These are phyloP conservation scores for Brasilioporus rufonigricans DNA, from an alignment of 768 basidiomycete genomes.

Conservation along the genomic window DNA sequence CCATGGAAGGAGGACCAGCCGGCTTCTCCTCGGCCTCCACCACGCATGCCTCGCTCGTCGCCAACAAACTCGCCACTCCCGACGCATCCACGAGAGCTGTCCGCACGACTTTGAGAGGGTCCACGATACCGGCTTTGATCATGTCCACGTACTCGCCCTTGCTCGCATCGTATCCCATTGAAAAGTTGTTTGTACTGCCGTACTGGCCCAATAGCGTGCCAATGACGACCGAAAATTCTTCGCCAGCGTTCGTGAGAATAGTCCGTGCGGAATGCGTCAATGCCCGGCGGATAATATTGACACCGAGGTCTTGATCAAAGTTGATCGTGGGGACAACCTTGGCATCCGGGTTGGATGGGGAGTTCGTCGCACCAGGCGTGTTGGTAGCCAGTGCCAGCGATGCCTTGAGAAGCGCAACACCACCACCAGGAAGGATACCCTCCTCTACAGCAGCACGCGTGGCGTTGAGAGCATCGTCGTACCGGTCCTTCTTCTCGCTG, in stretches of 20 bases:
- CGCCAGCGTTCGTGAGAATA: too few species aligned
- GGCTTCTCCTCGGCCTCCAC: conserved; percentile 87
- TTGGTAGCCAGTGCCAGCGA: too few species aligned
- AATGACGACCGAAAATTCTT: conserved; percentile 88
- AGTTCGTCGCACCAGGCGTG: conserved; percentile 44
- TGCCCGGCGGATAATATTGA: conserved; percentile 57
- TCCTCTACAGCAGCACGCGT: conserved; percentile 95
- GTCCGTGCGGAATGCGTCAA: too few species aligned
- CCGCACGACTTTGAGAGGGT: conserved; percentile 93
- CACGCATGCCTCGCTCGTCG: conserved; percentile 89
- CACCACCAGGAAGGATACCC: too few species aligned
- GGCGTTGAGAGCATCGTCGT: conserved; percentile 96
- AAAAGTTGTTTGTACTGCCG: conserved; percentile 72
- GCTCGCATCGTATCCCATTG: too few species aligned
- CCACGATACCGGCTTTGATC: too few species aligned
- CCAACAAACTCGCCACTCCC: conserved; percentile 91
- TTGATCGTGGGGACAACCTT: conserved; percentile 76
- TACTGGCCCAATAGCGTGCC: conserved; percentile 77
- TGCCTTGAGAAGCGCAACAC: conserved; percentile 89
- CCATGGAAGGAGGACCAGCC: conserved; percentile 39
- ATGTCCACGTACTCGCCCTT: too few species aligned
- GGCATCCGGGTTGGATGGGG: conserved; percentile 53
- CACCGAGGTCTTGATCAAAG: conserved; percentile 98
- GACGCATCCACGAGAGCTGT: conserved; percentile 90
- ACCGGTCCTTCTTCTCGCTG: conserved; percentile 91